These are phyloP conservation scores for Xylogone sp. DNA, from an alignment of 2,329 filamentous ascomycete species.

Conservation along the genomic window DNA sequence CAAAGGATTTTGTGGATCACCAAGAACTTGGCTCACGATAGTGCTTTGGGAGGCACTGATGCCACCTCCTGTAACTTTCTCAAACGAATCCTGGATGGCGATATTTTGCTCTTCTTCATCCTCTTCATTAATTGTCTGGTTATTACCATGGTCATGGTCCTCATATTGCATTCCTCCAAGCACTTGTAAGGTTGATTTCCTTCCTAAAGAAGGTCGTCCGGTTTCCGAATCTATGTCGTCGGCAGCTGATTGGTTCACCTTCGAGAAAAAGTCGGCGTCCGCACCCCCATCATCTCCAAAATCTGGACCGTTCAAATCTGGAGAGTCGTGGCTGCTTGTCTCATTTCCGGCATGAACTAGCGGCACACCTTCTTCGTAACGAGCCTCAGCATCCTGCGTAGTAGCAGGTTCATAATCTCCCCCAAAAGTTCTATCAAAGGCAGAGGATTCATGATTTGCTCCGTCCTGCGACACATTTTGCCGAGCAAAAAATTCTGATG, in stretches of 20 bases:
- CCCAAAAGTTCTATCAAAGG: slow-evolving; percentile 17
- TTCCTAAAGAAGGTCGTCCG: slow-evolving; percentile 40
- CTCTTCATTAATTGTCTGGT: slow-evolving; percentile 13
- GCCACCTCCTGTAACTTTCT: slow-evolving; percentile 18
- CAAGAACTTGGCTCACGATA: slow-evolving; percentile 20
- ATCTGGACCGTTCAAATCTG: slow-evolving; percentile 9
- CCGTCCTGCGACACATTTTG: slow-evolving; percentile 20
- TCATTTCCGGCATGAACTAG: slow-evolving; percentile 44
- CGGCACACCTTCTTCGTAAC: slow-evolving; percentile 68
- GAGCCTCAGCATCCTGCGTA: slow-evolving; percentile 43
- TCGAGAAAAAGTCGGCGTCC: slow-evolving; percentile 56
- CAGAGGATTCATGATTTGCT: slow-evolving; percentile 1
- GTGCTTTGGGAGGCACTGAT: slow-evolving; percentile 22
- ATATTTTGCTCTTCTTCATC: slow-evolving; percentile 6
- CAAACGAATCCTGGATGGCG: slow-evolving; percentile 12
- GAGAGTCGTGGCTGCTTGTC: slow-evolving; percentile 16
- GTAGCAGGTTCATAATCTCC: slow-evolving; percentile 31
- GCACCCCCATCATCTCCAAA: slow-evolving; percentile 37
- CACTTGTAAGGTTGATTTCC: slow-evolving; percentile 69
- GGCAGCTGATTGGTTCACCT: slow-evolving; percentile 25
- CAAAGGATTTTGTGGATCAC: slow-evolving; percentile 19
- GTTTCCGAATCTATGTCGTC: slow-evolving; percentile 16
- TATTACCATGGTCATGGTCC: slow-evolving; percentile 14
- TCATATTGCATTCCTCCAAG: slow-evolving; percentile 45
- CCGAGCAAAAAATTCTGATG: slow-evolving; percentile 42